Base-by-base conservation (phyloP, 257 asterid species). In the Nicotiana paniculata region DNA sequence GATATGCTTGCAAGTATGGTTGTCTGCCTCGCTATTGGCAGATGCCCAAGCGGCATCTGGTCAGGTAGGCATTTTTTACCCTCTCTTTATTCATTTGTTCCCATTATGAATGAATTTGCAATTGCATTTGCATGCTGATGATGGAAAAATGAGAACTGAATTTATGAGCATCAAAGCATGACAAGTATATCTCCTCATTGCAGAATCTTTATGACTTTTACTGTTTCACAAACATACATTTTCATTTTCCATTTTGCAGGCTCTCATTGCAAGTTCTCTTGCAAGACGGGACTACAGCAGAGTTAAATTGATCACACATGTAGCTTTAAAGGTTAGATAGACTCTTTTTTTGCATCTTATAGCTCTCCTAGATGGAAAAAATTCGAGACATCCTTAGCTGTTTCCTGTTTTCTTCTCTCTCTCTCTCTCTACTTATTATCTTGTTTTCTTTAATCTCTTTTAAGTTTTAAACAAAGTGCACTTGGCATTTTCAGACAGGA, bases 1-100 rank as follows among this genome's bases (percentile, higher is more conserved):
- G 74, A 88, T 88, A 81, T 88, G 91, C 84, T 83, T 88, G 85
- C 91, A 86, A 84, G 91, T 88, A 1, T 88, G 91, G 90, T 77
- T 86, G 79, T 85, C 91, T 72, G 91, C 86, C n/a, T 87, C 90
- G 24, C 91, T 88, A 63, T 85, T 88, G 28, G 85, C 81, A 12
- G 91, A 88, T 77, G 91, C 90, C 53, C 90, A 83, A 74, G 90
- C 86, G 69, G 81, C 91, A 5, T 83, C 90, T 18, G 85, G 85
- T 35, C 91, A 88, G 90, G 91, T 88, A 58, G 46, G 80, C 68
- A 4, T 17, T 66, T 6, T 53, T 26, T 5, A 13, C 46, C 74
- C 59, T 63, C 72, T 33, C 16, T 54, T 78, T 26, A 74, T 3
- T 43, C 55, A 79, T 28, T 12, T 62, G 13, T 79, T 46, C 53